phyloP scores from a whole-genome alignment of 768 basidiomycete species.

The Naematelia encephala region DNA sequence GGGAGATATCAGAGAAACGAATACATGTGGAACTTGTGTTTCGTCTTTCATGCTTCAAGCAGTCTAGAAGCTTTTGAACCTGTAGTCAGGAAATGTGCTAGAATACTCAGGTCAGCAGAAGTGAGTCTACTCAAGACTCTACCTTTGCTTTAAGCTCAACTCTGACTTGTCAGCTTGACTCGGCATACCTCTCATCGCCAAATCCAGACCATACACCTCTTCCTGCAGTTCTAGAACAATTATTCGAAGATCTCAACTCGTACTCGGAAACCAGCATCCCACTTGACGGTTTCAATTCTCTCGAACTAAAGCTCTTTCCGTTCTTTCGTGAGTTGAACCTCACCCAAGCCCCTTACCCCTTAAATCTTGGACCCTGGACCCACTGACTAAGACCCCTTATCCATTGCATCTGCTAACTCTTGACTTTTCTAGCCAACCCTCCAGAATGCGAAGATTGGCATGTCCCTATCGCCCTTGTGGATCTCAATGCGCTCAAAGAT shows the following conservation, averaged over 20 bases:
- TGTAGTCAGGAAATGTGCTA: slow-evolving; percentile 87
- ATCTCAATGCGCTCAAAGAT: slow-evolving; percentile 73
- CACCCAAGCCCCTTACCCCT: not conserved
- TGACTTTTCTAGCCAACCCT: slow-evolving; percentile 62
- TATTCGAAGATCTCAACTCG: slow-evolving; percentile 95
- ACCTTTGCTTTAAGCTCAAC: too few species aligned
- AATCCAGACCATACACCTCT: slow-evolving; percentile 62
- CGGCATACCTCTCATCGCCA: slow-evolving; percentile 75
- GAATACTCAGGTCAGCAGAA: slow-evolving; percentile 84
- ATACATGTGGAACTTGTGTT: slow-evolving; percentile 91
- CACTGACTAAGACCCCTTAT: too few species aligned
- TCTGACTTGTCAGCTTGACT: slow-evolving; percentile 80
- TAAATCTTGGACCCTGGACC: too few species aligned
- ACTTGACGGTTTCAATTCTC: slow-evolving; percentile 84
- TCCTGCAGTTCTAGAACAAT: slow-evolving; percentile 83
- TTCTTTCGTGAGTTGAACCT: slow-evolving; percentile 69
- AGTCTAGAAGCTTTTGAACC: slow-evolving; percentile 95
- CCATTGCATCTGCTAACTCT: too few species aligned
- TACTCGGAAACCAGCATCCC: slow-evolving; percentile 93
- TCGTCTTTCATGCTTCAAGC: slow-evolving; percentile 86
- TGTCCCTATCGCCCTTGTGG: slow-evolving; percentile 86
- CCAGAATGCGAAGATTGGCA: slow-evolving; percentile 87
- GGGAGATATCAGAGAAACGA: slow-evolving; percentile 77
- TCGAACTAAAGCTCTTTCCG: slow-evolving; percentile 93
- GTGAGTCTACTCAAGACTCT: slow-evolving; percentile 59